Conservation (phyloP, 768 basidiomycete genomes). For the Mrakia blollopis region DNA sequence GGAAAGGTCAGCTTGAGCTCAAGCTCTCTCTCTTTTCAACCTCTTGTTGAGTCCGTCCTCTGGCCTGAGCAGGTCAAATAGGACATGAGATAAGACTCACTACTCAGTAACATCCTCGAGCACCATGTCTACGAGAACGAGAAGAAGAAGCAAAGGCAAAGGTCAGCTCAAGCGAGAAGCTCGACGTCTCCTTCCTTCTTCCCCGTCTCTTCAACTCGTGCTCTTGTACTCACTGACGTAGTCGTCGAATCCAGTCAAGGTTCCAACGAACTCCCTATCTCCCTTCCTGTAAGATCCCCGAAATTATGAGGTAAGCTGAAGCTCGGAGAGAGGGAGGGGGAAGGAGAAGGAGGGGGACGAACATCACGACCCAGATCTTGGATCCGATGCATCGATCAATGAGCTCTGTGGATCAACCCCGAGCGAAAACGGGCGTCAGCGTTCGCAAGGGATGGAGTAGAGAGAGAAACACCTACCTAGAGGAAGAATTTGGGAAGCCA, state of each 20-base stretch:
- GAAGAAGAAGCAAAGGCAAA: conserved; percentile 17
- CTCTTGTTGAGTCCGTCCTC: not conserved
- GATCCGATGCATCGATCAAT: conserved; percentile 98
- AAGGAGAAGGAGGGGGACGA: not conserved
- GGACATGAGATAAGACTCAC: conserved; percentile 52
- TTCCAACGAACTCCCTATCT: conserved; percentile 94
- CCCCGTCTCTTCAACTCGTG: too few species aligned
- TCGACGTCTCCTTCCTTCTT: not conserved
- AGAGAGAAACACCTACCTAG: conserved; percentile 53
- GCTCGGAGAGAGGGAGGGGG: not conserved
- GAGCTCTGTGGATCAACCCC: conserved; percentile 56
- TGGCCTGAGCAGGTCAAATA: not conserved
- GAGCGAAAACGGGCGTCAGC: not conserved
- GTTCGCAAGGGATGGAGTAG: not conserved
- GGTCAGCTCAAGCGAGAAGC: not conserved
- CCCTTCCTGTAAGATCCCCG: conserved; percentile 53
- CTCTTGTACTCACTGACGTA: conserved; percentile 82
- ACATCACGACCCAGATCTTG: conserved; percentile 54
- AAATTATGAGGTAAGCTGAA: not conserved
- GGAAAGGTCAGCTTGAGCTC: conserved; percentile 10
- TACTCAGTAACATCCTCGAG: conserved; percentile 95
- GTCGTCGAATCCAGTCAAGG: conserved; percentile 91
- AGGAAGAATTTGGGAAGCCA: conserved; percentile 94
- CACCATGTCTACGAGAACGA: conserved; percentile 35
- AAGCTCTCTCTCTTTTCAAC: not conserved